Evolutionary conservation across 176 grass and related monocot genomes (phyloP).

Genomic region (Eleusine indica): DNA sequence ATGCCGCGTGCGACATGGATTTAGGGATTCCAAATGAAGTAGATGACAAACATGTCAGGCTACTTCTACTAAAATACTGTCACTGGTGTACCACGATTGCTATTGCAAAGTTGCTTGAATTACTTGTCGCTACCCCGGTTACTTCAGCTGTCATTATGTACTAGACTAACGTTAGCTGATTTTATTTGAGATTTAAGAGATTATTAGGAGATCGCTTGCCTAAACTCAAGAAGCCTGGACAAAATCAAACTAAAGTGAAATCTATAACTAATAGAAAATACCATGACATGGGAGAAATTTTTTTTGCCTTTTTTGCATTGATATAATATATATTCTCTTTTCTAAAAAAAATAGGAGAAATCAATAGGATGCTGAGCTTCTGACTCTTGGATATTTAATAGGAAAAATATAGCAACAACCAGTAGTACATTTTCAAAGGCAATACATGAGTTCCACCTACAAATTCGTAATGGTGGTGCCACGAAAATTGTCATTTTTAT

Average conservation of each 20-base stretch:
- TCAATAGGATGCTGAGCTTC: background rate
- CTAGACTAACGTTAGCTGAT: background rate
- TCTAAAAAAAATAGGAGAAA: background rate
- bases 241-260: background rate
- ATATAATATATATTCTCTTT: no score
- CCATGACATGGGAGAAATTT: background rate
- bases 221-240: background rate
- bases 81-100: constrained; percentile 10
- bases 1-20: constrained; percentile 15
- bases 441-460: no score
- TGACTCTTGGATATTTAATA: background rate
- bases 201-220: background rate
- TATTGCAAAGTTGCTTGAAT: background rate
- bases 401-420: background rate
- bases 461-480: background rate
- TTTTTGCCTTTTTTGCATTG: no score
- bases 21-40: constrained; percentile 49
- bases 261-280: background rate
- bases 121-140: background rate
- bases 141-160: background rate
- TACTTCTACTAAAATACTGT: constrained; percentile 19
- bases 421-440: background rate
- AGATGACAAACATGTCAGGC: constrained; percentile 51
- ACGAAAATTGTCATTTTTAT: background rate
- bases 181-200: no score